These are phyloP conservation scores for Lactuca sativa DNA, from an alignment of 129 eudicot genomes.

Conservation along the genomic window DNA sequence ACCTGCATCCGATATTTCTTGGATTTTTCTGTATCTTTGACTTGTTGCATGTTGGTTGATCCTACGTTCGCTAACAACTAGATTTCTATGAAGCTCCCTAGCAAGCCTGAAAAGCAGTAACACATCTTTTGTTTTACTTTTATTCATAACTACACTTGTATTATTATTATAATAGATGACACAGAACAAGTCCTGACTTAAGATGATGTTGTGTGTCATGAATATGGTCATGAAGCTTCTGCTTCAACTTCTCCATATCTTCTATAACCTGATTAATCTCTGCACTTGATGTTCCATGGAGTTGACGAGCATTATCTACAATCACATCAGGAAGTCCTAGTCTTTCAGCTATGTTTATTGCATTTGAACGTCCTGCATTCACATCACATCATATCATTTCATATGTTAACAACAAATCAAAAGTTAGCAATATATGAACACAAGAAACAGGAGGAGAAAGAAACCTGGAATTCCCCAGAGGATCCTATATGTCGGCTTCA, in stretches of 20 bases:
- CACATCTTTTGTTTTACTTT: no score
- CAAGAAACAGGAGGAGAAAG: background rate
- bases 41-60: constrained; percentile 48
- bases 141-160: background rate
- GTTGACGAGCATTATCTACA: constrained; percentile 70
- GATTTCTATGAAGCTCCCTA: constrained; percentile 54
- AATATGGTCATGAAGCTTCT: constrained; percentile 57
- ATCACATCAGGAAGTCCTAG: constrained; percentile 64
- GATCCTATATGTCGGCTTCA: constrained; percentile 93
- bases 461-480: constrained; percentile 99
- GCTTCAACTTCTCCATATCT: constrained; percentile 95
- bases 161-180: background rate
- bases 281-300: constrained; percentile 91
- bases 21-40: constrained; percentile 55
- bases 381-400: background rate
- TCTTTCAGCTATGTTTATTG: constrained; percentile 88
- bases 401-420: constrained; percentile 7
- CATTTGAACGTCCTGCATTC: constrained; percentile 91
- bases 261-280: constrained; percentile 95
- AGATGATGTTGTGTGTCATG: constrained; percentile 59
- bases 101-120: constrained; percentile 54
- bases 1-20: constrained; percentile 64
- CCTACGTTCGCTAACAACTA: constrained; percentile 46
- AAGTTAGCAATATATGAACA: background rate
- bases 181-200: constrained; percentile 54